These are phyloP conservation scores for Trichoderma citrinoviride DNA, from an alignment of 2,329 filamentous ascomycete genomes.

Conservation along the genomic window DNA sequence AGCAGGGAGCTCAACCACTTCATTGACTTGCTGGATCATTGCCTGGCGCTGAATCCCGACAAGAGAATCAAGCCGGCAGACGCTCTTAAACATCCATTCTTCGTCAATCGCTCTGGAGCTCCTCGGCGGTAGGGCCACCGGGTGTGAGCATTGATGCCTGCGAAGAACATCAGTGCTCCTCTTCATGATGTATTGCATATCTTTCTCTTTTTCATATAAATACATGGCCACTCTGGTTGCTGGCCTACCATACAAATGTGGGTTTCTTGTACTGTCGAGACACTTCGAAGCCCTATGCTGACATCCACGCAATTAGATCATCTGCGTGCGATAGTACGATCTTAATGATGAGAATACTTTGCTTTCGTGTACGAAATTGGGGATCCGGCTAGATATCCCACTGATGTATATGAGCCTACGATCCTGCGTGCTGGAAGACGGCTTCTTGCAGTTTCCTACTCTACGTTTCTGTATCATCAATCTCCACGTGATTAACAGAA, in stretches of 20 bases:
- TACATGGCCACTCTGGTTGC: background rate
- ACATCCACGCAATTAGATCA: background rate
- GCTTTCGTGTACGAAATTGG: background rate
- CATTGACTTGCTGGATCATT: conserved; percentile 83
- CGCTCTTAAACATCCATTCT: conserved; percentile 86
- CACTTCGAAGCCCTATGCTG: background rate
- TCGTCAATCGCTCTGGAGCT: conserved; percentile 46
- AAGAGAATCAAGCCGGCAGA: conserved; percentile 85
- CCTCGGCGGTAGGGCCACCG: conserved; percentile 27
- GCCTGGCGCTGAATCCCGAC: conserved; percentile 84
- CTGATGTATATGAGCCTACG: too few species aligned
- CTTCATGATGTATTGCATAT: background rate
- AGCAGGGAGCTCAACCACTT: conserved; percentile 78
- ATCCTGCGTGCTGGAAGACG: too few species aligned
- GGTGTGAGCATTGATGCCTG: background rate
- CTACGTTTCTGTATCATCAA: too few species aligned
- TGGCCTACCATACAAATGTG: background rate
- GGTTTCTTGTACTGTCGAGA: background rate
- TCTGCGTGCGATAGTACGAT: background rate
- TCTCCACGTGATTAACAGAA: too few species aligned
- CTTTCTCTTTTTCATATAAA: too few species aligned
- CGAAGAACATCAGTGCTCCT: background rate
- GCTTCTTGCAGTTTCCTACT: too few species aligned
- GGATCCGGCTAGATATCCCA: background rate
- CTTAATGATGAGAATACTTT: background rate